Conservation (phyloP, 2,329 filamentous ascomycete species). For the Sclerotinia glacialis region DNA sequence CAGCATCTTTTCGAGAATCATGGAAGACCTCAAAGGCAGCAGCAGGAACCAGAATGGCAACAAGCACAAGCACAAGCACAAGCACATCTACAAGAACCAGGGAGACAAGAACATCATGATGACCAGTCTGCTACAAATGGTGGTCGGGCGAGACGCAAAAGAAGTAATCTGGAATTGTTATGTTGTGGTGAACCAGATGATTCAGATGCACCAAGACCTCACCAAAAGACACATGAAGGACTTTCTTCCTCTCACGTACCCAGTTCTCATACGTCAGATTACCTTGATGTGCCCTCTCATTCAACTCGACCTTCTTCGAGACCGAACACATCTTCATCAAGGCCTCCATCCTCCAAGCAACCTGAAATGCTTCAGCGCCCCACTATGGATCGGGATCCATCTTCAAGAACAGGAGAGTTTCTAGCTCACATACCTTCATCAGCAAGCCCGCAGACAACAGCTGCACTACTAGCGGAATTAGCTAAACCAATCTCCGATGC, state of each 20-base stretch:
- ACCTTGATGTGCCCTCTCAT: constrained; percentile 19
- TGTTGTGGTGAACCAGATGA: constrained; percentile 38
- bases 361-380: constrained; percentile 31
- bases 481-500: constrained; percentile 68
- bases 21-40: constrained; percentile 9
- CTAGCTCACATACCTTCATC: constrained; percentile 67
- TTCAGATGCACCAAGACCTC: constrained; percentile 32
- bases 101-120: neutral
- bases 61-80: constrained; percentile 6
- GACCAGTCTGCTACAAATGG: neutral
- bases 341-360: constrained; percentile 14
- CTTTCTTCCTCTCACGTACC: constrained; percentile 25
- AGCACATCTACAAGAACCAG: neutral
- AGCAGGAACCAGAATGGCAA: constrained; percentile 17
- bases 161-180: constrained; percentile 30
- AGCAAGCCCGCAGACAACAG: constrained; percentile 65
- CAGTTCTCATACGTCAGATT: neutral
- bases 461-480: constrained; percentile 72
- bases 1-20: constrained; percentile 23
- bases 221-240: constrained; percentile 22
- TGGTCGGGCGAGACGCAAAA: constrained; percentile 24
- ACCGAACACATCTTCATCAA: constrained; percentile 23
- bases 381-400: constrained; percentile 33
- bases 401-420: constrained; percentile 45
- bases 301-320: constrained; percentile 13